Evolutionary conservation across 129 eudicot genomes (phyloP).

Genomic region (Daucus carota): DNA sequence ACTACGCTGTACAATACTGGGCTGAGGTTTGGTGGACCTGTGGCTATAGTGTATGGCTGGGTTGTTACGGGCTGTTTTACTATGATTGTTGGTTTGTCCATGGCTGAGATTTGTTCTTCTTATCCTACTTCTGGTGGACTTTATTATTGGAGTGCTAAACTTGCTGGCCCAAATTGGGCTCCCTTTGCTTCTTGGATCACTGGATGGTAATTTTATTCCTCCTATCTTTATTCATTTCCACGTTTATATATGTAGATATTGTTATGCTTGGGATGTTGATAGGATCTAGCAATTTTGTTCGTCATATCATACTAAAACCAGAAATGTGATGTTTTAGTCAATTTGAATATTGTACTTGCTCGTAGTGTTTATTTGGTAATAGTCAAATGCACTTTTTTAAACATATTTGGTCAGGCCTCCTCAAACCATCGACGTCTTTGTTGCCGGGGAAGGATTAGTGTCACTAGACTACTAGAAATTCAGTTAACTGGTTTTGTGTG

Average conservation of each 20-base stretch:
- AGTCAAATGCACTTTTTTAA: background rate
- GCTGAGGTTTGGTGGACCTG: constrained; percentile 80
- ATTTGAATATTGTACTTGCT: background rate
- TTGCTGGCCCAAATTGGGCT: constrained; percentile 93
- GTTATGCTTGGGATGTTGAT: background rate
- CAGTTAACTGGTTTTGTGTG: background rate
- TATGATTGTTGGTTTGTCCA: constrained; percentile 86
- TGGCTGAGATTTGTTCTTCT: constrained; percentile 98
- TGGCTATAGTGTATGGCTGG: constrained; percentile 82
- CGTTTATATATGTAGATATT: too few species aligned
- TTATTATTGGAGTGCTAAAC: constrained; percentile 98
- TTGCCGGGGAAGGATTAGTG: background rate
- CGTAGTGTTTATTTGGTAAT: background rate
- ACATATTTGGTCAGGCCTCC: too few species aligned
- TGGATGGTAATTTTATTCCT: constrained; percentile 58
- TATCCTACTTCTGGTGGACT: constrained; percentile 98
- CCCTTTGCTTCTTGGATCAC: constrained; percentile 99
- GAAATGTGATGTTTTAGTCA: background rate
- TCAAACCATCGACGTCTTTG: too few species aligned
- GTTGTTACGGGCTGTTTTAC: constrained; percentile 67
- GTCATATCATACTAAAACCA: background rate
- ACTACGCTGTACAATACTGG: constrained; percentile 82
- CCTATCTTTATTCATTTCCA: background rate
- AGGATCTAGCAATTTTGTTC: background rate
- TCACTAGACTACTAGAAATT: background rate